These are phyloP conservation scores for Mortierella sp. DNA, from an alignment of 371 early-diverging fungal species.

Conservation along the genomic window DNA sequence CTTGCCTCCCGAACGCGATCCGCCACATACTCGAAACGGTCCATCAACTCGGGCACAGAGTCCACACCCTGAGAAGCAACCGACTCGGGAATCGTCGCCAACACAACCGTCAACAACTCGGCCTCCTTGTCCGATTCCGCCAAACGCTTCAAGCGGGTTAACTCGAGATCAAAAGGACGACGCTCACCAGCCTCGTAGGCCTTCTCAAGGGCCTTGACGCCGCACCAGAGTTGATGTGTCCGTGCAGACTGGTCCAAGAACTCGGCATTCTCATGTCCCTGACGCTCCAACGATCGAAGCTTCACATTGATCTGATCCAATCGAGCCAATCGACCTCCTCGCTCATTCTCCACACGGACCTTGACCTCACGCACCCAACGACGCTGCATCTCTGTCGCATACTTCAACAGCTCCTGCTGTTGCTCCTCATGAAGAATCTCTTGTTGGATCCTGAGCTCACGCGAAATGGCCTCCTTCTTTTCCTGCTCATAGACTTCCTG, in stretches of 20 bases:
- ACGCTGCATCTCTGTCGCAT: conserved; percentile 65
- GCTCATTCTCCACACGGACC: conserved; percentile 87
- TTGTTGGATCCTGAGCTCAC: conserved; percentile 59
- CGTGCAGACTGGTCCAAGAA: conserved; percentile 64
- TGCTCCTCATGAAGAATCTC: conserved; percentile 53
- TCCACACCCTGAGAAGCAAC: conserved; percentile 75
- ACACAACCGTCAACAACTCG: conserved; percentile 73
- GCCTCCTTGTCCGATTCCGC: conserved; percentile 69
- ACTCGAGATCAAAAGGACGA: conserved; percentile 76
- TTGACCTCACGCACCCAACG: conserved; percentile 76
- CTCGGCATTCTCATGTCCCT: conserved; percentile 70
- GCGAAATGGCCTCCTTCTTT: conserved; percentile 41
- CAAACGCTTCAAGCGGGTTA: conserved; percentile 67
- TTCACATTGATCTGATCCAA: conserved; percentile 83
- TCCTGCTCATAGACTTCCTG: conserved; percentile 56
- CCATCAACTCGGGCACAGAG: conserved; percentile 75
- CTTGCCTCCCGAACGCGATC: conserved; percentile 83
- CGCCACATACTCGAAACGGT: conserved; percentile 78
- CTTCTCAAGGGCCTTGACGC: conserved; percentile 65
- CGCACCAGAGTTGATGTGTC: conserved; percentile 65
- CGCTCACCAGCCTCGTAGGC: conserved; percentile 51
- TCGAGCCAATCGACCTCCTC: conserved; percentile 89
- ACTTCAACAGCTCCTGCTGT: conserved; percentile 57
- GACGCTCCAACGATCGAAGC: conserved; percentile 76
- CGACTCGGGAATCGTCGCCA: conserved; percentile 68